Evolutionary conservation across 2,329 filamentous ascomycete species (phyloP).

Genomic region (Aurifilum marmelostoma): DNA sequence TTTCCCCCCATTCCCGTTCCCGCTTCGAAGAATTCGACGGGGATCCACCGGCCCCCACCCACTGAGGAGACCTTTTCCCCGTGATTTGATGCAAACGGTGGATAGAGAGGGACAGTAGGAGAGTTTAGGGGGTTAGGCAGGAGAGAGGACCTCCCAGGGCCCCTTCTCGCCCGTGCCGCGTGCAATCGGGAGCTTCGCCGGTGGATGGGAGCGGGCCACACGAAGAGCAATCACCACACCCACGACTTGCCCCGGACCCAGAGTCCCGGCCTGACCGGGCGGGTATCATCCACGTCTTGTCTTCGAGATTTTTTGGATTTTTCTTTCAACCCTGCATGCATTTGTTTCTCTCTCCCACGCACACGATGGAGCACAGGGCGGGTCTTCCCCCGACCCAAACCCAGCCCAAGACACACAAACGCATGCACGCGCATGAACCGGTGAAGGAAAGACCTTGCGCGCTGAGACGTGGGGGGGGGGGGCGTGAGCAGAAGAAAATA

Average conservation of each 20-base stretch:
- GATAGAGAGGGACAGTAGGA: background rate
- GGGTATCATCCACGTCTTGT: conserved; percentile 14
- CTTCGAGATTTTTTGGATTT: conserved; percentile 6
- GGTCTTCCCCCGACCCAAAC: conserved; percentile 2
- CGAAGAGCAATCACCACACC: background rate
- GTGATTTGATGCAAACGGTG: background rate
- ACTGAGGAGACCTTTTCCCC: background rate
- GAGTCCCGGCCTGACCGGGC: conserved; percentile 12
- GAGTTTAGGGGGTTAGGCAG: background rate
- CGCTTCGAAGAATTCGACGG: background rate
- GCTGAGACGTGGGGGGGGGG: background rate
- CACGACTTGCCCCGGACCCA: background rate
- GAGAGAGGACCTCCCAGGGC: no score
- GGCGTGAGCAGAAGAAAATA: background rate
- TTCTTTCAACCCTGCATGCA: background rate
- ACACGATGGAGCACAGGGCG: background rate
- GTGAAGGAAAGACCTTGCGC: background rate
- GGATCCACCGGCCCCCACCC: background rate
- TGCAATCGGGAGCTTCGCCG: conserved; percentile 14
- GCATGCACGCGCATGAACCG: background rate
- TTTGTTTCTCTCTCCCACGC: background rate
- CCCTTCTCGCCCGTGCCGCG: background rate
- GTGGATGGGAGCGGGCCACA: conserved; percentile 2
- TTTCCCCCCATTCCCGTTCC: conserved; percentile 7
- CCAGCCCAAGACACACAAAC: conserved; percentile 2